These are phyloP conservation scores for Magnaporthiopsis poae DNA, from an alignment of 2,329 filamentous ascomycete species.

Conservation along the genomic window DNA sequence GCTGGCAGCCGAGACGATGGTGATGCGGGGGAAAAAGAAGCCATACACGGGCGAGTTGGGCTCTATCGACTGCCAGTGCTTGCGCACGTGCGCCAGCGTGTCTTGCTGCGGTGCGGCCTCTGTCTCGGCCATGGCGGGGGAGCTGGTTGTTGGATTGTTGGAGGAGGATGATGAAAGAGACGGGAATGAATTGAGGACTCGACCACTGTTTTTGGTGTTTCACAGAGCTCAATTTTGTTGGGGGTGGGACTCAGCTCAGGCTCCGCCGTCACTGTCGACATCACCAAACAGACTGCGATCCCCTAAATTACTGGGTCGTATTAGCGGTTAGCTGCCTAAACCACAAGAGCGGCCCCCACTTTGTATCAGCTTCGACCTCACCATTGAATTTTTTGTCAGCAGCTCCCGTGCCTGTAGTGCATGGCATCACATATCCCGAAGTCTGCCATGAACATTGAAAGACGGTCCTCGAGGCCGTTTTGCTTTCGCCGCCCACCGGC, in stretches of 20 bases:
- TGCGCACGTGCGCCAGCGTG: conserved; percentile 18
- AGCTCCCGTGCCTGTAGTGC: too few relatives aligned
- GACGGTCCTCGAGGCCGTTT: not conserved
- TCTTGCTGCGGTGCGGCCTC: conserved; percentile 4
- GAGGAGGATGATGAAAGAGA: too few relatives aligned
- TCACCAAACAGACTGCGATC: not conserved
- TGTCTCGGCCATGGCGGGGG: conserved; percentile 2
- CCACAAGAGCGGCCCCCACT: not conserved
- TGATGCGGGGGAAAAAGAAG: conserved; percentile 37
- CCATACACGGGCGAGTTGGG: conserved; percentile 44
- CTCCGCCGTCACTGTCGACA: not conserved
- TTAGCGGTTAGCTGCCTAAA: not conserved
- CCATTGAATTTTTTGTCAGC: not conserved
- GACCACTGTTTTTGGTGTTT: too few relatives aligned
- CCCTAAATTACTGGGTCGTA: not conserved
- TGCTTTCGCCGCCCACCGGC: not conserved
- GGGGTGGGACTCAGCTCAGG: not conserved
- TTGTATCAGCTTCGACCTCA: not conserved
- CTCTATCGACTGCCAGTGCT: conserved; percentile 27
- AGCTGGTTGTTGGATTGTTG: not conserved
- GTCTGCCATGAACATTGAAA: not conserved
- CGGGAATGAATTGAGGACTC: too few relatives aligned
- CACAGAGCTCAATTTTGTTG: not conserved
- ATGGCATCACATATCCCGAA: not conserved
- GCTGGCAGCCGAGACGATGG: conserved; percentile 31